Evolutionary conservation across 192 early-diverging fungal genomes (phyloP), one percentile per base, ranked within the genome.

Genomic region (Podila epicladia): DNA sequence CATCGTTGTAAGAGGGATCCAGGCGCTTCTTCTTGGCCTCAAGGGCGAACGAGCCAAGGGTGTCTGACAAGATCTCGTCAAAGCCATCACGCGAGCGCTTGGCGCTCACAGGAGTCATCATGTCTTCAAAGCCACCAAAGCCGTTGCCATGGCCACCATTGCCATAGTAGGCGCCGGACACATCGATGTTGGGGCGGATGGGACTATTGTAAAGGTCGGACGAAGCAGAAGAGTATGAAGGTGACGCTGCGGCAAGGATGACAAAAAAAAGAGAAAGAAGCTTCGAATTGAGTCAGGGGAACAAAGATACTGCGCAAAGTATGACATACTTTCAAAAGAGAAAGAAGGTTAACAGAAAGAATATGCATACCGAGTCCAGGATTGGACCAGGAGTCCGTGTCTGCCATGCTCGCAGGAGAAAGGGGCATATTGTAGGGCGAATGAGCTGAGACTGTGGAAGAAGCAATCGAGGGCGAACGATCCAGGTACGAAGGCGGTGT

Each of bases 21-120:
- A 82, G 45, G 17, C 77, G 69, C 58, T 82, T 84, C 64, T 80
- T 84, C 62, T 84, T 84, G 6, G 74, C 69, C 31, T 84, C 83
- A 24, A 71, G 65, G 13, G 66, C 68, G 33, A 84, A 82, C 6
- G 69, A 70, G 35, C 78, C 83, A 26, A 84, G 51, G 9, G 75
- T 84, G 58, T 84, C 75, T 29, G 75, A 67, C 9, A 77, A 22
- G 19, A 76, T 13, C 48, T 83, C 75, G 29, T 73, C 73, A 48
- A 69, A 67, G 17, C 64, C 58, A 65, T 83, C 66, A 38, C 74
- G 71, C 41, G 67, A 58, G 33, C 69, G 67, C 53, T 83, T 77
- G 28, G 58, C 71, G 19, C 70, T 83, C 55, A 57, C 26, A 22
- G 82, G 74, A 22, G 73, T 70, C 5, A 69, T 32, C 66, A 73